Conservation (phyloP, 371 early-diverging fungal species). For the Umbelopsis sp. region DNA sequence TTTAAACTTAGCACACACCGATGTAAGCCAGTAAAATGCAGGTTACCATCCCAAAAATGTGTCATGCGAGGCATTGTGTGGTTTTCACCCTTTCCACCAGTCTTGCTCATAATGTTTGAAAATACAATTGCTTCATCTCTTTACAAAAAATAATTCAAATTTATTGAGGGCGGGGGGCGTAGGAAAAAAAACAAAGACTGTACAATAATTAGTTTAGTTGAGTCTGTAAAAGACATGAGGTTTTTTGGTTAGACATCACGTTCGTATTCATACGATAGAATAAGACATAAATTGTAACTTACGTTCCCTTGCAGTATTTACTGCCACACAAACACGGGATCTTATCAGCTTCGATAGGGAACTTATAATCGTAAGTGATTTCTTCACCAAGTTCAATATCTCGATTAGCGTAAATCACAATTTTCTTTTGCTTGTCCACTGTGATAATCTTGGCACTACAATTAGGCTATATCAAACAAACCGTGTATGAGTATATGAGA, state of each 20-base stretch:
- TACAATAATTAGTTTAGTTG: background rate
- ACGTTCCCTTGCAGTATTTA: constrained; percentile 77
- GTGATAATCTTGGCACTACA: constrained; percentile 93
- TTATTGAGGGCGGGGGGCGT: no score
- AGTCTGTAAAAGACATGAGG: background rate
- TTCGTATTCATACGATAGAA: background rate
- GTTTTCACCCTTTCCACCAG: no score
- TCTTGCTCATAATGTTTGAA: no score
- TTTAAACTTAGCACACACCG: no score
- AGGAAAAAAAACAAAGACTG: no score
- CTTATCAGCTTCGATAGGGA: constrained; percentile 90
- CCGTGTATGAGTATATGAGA: background rate
- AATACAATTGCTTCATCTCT: no score
- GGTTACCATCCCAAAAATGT: no score
- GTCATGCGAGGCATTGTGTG: no score
- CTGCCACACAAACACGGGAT: constrained; percentile 96
- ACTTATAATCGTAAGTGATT: constrained; percentile 99
- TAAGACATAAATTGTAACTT: constrained; percentile 26
- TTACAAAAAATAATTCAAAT: no score
- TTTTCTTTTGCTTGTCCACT: constrained; percentile 86
- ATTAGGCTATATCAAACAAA: constrained; percentile 76
- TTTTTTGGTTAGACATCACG: background rate
- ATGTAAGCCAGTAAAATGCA: no score
- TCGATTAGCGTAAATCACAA: constrained; percentile 90
- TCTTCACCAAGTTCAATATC: constrained; percentile 95